Conservation (phyloP, 768 basidiomycete genomes). For the Mycena leptocephala region DNA sequence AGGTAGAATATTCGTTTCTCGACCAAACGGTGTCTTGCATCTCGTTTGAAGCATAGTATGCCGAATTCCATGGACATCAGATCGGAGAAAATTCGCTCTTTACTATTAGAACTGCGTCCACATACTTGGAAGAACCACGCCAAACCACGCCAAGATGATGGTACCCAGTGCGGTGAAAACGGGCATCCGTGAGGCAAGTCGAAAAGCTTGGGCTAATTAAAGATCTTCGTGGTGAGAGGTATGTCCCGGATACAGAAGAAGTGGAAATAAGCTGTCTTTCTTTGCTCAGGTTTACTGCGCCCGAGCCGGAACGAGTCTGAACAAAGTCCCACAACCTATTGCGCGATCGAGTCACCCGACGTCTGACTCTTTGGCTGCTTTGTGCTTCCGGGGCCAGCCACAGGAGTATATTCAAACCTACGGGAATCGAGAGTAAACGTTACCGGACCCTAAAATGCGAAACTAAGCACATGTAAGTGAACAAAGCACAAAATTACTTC, state of each 20-base stretch:
- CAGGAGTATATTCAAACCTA: conserved; percentile 76
- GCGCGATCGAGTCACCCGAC: conserved; percentile 26
- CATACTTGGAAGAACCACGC: not conserved
- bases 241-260: not conserved
- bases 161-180: not conserved
- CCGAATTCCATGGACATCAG: not conserved
- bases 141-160: too few species aligned
- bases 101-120: not conserved
- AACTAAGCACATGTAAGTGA: conserved; percentile 61
- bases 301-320: not conserved
- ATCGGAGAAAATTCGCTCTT: not conserved
- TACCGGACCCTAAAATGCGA: conserved; percentile 80
- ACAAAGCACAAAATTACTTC: conserved; percentile 67
- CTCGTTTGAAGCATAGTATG: too few species aligned
- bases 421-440: conserved; percentile 90
- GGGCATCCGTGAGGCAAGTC: conserved; percentile 1
- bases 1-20: not conserved
- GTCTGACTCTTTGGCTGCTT: not conserved
- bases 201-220: not conserved
- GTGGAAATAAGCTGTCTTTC: not conserved
- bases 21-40: not conserved
- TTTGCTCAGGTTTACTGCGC: conserved; percentile 5
- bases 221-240: not conserved
- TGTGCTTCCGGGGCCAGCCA: not conserved
- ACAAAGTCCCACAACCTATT: not conserved